Evolutionary conservation across 2,329 filamentous ascomycete species (phyloP), one percentile per base, ranked within the genome.

Genomic region (Fonsecaea nubica): DNA sequence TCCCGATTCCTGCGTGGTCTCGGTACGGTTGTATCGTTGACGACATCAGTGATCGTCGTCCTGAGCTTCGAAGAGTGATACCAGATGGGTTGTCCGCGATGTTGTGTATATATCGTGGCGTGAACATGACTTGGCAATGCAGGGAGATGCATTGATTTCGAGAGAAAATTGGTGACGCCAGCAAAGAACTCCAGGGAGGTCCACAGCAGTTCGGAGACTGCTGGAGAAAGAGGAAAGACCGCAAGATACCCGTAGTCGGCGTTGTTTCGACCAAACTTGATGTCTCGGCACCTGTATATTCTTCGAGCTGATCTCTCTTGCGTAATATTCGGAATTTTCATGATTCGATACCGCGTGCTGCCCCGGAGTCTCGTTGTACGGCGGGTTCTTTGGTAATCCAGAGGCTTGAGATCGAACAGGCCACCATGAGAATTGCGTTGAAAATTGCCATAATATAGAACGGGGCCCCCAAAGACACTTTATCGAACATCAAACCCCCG

Each of bases 391-490:
- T 50, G 18, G 8, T 50, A 4, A 25, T 53, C 58, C 55, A 54
- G 15, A 71, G 54, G 48, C 52, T 64, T 50, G 67, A 58, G 6
- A 54, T 55, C n/a, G 58, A 52, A 62, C 70, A 69, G 21, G 67
- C 66, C 21, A 72, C 25, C 57, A 96, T 80, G 62, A 97, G 77
- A 0, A 92, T 70, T 0, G 80, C 91, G 76, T 98, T 98, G 77
- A 98, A 98, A 0, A 82, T 82, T 0, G 93, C 93, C 89, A 99
- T 94, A 84, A 98, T 90, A 76, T 93, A 97, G 77, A 99, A 98
- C 0, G 95, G 95, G 10, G 92, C 91, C 0, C 91, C 91, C 2
- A 85, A 84, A 0, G 89, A 89, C 61, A 89, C 81, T 21, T 79
- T 83, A 77, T 99, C 95, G 75, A 98, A 99, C 56, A 97, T 79